Evolutionary conservation across 192 early-diverging fungal genomes (phyloP).

Genomic region (Coemansia pectinata): DNA sequence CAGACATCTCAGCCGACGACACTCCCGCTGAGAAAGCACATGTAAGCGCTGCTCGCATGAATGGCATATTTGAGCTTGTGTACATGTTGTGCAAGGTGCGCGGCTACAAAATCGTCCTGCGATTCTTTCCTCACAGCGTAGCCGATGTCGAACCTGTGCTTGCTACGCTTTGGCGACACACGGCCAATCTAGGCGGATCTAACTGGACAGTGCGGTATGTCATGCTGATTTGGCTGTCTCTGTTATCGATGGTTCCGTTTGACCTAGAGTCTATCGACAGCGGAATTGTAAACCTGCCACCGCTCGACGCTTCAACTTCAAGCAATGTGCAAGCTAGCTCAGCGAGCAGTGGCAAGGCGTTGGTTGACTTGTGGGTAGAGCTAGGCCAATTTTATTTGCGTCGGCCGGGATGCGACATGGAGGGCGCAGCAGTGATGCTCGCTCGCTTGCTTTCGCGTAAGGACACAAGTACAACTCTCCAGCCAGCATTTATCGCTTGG

Average conservation of each 20-base stretch:
- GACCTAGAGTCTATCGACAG: slow-evolving; percentile 88
- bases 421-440: slow-evolving; percentile 80
- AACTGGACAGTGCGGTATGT: slow-evolving; percentile 84
- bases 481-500: slow-evolving; percentile 75
- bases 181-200: slow-evolving; percentile 7
- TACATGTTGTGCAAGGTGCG: slow-evolving; percentile 84
- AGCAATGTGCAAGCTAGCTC: background rate
- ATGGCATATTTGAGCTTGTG: slow-evolving; percentile 50
- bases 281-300: slow-evolving; percentile 34
- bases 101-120: slow-evolving; percentile 87
- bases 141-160: slow-evolving; percentile 87
- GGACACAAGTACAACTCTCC: slow-evolving; percentile 65
- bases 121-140: slow-evolving; percentile 90
- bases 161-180: slow-evolving; percentile 58
- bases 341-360: slow-evolving; percentile 14
- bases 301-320: background rate
- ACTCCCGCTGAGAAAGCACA: background rate
- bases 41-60: slow-evolving; percentile 19
- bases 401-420: slow-evolving; percentile 82
- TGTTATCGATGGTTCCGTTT: slow-evolving; percentile 96
- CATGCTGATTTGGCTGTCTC: slow-evolving; percentile 87
- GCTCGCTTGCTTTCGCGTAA: slow-evolving; percentile 80
- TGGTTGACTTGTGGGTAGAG: slow-evolving; percentile 71
- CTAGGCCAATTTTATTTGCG: slow-evolving; percentile 67
- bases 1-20: background rate